Evolutionary conservation across 495 filamentous ascomycete genomes (phyloP), one percentile per base, ranked within the genome.

Genomic region (Xylaria telfairii): DNA sequence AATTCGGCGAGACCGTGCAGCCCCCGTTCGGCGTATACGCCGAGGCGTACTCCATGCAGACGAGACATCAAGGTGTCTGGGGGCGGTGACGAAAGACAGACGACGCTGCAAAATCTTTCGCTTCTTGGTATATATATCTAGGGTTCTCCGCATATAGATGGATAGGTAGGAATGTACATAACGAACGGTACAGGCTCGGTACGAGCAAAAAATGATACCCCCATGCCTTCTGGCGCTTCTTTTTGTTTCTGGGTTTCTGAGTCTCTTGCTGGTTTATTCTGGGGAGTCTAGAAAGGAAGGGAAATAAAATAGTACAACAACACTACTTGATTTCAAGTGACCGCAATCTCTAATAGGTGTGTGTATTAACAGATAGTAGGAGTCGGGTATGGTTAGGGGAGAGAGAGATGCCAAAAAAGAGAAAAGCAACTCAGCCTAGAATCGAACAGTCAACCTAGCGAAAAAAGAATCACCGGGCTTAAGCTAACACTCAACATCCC

Each of bases 1-100:
- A 54, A 3, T 24, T 21, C 67, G 54, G 24, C 57, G 67, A 60
- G 24, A 1, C 21, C 0, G 24, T 28, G 0, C 57, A 47, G 67
- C 46, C 44, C 15, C 44, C 57, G 21, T 63, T 69, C 46, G 67
- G 67, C n/a, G 67, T 69, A 42, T 61, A 69, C 13, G 6, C 54
- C n/a, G 56, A 69, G 67, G 54, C 54, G 1, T 63, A 63, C 34
- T 44, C 67, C 5, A 32, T 63, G 7, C 67, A 63, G 59, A 63
- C 67, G 13, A 51, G 34, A 8, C 15, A 41, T 6, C 44, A 63
- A 8, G 57, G 67, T 12, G 34, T 39, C 4, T 69, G 67, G 67
- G 44, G 42, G 0, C 30, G 56, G 24, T 63, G 63, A 28, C 19
- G 12, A 8, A 32, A n/a, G 12, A 49, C n/a, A 19, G n/a, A n/a